Evolutionary conservation across 176 grass and related monocot genomes (phyloP).

Genomic region (Aegilops tauschii): DNA sequence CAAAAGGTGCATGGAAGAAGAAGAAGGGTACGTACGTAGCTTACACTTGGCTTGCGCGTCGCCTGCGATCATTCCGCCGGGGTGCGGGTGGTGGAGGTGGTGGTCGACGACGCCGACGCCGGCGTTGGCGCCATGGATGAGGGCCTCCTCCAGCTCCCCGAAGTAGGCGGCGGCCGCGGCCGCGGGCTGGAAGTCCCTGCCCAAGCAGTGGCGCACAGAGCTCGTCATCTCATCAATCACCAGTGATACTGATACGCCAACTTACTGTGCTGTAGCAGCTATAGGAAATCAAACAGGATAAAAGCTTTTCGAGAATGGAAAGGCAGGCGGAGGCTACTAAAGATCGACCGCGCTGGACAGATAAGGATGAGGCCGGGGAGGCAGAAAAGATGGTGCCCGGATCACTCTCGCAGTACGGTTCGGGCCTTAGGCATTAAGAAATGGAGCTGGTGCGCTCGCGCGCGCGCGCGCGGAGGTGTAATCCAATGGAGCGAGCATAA

Average conservation of each 20-base stretch:
- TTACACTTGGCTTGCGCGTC: constrained; percentile 55
- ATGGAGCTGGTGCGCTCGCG: constrained; percentile 51
- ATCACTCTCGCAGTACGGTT: constrained; percentile 36
- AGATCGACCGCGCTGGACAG: constrained; percentile 41
- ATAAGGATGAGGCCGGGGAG: constrained; percentile 57
- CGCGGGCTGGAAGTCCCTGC: constrained; percentile 68
- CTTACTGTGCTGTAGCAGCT: constrained; percentile 33
- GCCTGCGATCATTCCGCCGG: constrained; percentile 36
- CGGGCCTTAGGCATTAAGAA: constrained; percentile 48
- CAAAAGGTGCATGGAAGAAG: neutral
- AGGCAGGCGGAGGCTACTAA: constrained; percentile 30
- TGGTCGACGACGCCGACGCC: neutral
- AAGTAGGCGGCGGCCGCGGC: constrained; percentile 61
- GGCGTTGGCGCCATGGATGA: constrained; percentile 57
- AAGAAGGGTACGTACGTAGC: neutral
- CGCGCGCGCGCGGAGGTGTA: constrained; percentile 48
- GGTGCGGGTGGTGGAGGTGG: neutral
- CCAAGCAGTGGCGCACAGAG: constrained; percentile 47
- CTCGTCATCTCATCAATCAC: constrained; percentile 24
- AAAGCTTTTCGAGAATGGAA: constrained; percentile 57
- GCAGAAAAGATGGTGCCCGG: constrained; percentile 42
- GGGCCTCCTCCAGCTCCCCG: constrained; percentile 83
- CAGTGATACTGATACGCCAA: neutral
- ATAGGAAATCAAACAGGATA: constrained; percentile 14
- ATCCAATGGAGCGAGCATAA: constrained; percentile 56